Conservation (phyloP, 345 rosid species). For the Populus ilicifolia region DNA sequence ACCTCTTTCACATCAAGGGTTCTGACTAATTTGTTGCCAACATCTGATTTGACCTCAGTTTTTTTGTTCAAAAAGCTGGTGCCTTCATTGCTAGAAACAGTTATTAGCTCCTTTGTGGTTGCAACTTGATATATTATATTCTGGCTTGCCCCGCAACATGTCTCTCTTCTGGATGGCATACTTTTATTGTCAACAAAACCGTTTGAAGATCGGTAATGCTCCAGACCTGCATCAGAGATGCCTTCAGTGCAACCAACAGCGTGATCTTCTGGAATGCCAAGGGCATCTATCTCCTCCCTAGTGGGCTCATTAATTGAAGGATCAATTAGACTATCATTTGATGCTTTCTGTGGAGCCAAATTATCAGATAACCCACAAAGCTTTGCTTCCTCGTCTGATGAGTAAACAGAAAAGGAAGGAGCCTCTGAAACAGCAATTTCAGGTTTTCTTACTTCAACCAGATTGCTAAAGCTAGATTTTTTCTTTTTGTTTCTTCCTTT, state of each 20-base stretch:
- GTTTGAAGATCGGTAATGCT: constrained; percentile 19
- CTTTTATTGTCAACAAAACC: constrained; percentile 21
- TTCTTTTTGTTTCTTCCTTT: constrained; percentile 59
- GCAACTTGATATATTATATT: constrained; percentile 24
- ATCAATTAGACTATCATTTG: constrained; percentile 19
- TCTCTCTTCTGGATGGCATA: constrained; percentile 24
- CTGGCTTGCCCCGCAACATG: constrained; percentile 24
- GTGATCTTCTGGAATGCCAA: constrained; percentile 30
- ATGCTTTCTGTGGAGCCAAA: constrained; percentile 21
- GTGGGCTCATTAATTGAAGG: constrained; percentile 36
- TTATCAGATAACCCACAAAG: constrained; percentile 22
- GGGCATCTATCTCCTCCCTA: constrained; percentile 28
- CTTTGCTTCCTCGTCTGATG: constrained; percentile 33
- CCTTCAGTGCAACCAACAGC: constrained; percentile 27
- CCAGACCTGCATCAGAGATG: constrained; percentile 18
- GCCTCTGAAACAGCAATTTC: constrained; percentile 33
- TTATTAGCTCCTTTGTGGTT: constrained; percentile 24
- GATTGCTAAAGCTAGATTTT: constrained; percentile 30
- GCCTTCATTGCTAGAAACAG: constrained; percentile 31
- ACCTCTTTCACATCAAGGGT: constrained; percentile 38
- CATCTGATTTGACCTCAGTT: constrained; percentile 25
- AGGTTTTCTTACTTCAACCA: constrained; percentile 33
- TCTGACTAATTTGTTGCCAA: constrained; percentile 29
- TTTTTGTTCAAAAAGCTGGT: constrained; percentile 25
- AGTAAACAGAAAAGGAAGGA: constrained; percentile 20